Base-by-base conservation (phyloP, 73 alveolate genomes). In the Durusdinium trenchii region DNA sequence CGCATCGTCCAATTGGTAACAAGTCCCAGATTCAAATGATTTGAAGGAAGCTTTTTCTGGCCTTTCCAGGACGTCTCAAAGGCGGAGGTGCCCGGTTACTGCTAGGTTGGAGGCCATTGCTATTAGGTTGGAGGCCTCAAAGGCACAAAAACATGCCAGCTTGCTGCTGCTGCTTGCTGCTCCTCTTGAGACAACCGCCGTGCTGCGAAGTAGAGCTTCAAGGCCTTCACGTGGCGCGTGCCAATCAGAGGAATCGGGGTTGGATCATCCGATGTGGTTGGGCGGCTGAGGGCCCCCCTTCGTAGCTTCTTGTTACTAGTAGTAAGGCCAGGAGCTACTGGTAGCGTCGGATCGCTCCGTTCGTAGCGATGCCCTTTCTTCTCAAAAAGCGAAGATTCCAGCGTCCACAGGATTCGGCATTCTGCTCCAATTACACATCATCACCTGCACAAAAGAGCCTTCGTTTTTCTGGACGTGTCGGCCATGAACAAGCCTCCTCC, bases 191-290 rank as follows among this genome's bases (percentile, higher is more conserved):
- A 62, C 82, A 86, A 64, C n/a, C 95, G 78, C 36, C 67, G 82
- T 7, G 95, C 95, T 20, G 95, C 46, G 62, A 86, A 86, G 95
- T 60, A 86, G 95, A 86, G 95, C 85, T 86, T 86, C 82, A 86
- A 71, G n/a, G 95, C 95, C 95, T 86, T 18, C 48, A 6, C 4
- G n/a, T n/a, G n/a, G n/a, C n/a, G n/a, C n/a, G n/a, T n/a, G n/a
- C n/a, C n/a, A n/a, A n/a, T n/a, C n/a, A n/a, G n/a, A n/a, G n/a
- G n/a, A n/a, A n/a, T n/a, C n/a, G n/a, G n/a, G n/a, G n/a, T n/a
- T n/a, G n/a, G n/a, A n/a, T n/a, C n/a, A n/a, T n/a, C n/a, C n/a
- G n/a, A n/a, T n/a, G n/a, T n/a, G n/a, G n/a, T n/a, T n/a, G n/a
- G n/a, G n/a, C n/a, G n/a, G n/a, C n/a, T n/a, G n/a, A n/a, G n/a